These are phyloP conservation scores for Naegleria lovaniensis DNA, from an alignment of 208 protist species.

Conservation along the genomic window DNA sequence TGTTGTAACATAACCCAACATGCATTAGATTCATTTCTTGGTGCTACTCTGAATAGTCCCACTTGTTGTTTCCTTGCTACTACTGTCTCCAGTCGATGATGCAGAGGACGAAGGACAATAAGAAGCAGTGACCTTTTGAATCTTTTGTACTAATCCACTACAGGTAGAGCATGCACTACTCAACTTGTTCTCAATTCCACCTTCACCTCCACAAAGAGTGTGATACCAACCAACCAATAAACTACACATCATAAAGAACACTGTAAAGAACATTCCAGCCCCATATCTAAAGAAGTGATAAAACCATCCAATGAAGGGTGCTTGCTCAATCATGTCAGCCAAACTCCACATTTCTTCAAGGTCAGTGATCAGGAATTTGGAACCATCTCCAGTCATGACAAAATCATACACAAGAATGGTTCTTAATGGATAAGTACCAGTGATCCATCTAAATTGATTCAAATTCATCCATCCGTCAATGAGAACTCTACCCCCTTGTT, in stretches of 20 bases:
- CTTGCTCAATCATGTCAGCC: not conserved
- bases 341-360: slow-evolving; percentile 28
- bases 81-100: too few species aligned
- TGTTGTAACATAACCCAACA: too few species aligned
- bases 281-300: not conserved
- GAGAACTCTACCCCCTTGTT: not conserved
- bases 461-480: slow-evolving; percentile 19
- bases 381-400: not conserved
- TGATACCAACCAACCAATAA: not conserved
- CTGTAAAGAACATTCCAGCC: not conserved
- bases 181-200: too few species aligned
- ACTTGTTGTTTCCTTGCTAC: too few species aligned
- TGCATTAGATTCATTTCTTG: too few species aligned
- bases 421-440: not conserved
- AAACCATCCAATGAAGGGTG: not conserved
- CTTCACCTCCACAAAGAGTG: too few species aligned
- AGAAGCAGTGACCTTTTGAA: too few species aligned
- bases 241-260: not conserved
- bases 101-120: too few species aligned
- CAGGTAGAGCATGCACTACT: too few species aligned
- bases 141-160: too few species aligned
- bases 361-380: not conserved
- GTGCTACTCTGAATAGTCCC: too few species aligned
- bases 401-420: slow-evolving; percentile 3
- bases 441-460: not conserved